A percentile compares a stretch with the other conserved stretches of the same genome.
phyloP scores from a whole-genome alignment of 2,329 filamentous ascomycete genomes.

The Pestalotiopsis sp. region DNA sequence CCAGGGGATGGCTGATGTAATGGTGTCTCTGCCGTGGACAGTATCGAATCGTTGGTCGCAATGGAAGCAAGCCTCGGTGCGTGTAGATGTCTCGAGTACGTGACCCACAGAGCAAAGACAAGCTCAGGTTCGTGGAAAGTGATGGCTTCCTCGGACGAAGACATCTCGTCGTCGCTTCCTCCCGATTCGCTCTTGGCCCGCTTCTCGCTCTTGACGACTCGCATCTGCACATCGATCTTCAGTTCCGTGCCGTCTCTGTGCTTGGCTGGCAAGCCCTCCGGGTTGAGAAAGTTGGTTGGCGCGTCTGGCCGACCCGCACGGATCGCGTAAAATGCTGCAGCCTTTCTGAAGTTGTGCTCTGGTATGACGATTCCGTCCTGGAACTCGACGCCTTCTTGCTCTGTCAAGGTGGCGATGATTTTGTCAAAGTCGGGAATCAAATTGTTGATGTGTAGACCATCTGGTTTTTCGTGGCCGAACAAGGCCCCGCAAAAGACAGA shows the following conservation, averaged over 20 bases:
- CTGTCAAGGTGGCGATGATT: slow-evolving; percentile 76
- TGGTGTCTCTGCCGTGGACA: slow-evolving; percentile 69
- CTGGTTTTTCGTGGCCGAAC: slow-evolving; percentile 84
- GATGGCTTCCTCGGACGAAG: slow-evolving; percentile 43
- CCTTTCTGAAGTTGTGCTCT: slow-evolving; percentile 92
- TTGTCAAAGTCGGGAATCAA: slow-evolving; percentile 87
- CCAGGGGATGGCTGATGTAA: slow-evolving; percentile 79
- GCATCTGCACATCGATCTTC: slow-evolving; percentile 94
- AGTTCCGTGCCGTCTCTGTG: slow-evolving; percentile 92
- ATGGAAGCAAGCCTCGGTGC: slow-evolving; percentile 62
- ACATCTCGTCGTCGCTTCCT: slow-evolving; percentile 31
- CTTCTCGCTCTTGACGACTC: slow-evolving; percentile 88
- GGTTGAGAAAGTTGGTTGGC: slow-evolving; percentile 76
- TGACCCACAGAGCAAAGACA: slow-evolving; percentile 95
- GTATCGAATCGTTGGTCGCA: slow-evolving; percentile 58
- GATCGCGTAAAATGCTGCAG: slow-evolving; percentile 79
- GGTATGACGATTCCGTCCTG: slow-evolving; percentile 95
- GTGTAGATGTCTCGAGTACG: slow-evolving; percentile 91
- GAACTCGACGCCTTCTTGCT: slow-evolving; percentile 82
- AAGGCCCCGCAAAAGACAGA: slow-evolving; percentile 90
- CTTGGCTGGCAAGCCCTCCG: slow-evolving; percentile 80
- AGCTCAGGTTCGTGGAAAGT: slow-evolving; percentile 66
- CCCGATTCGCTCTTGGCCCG: slow-evolving; percentile 41
- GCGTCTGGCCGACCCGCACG: slow-evolving; percentile 82
- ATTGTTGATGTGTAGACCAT: slow-evolving; percentile 77